These are phyloP conservation scores for Edaphochlamys debaryana DNA, from an alignment of 139 green algal genomes.

Conservation along the genomic window DNA sequence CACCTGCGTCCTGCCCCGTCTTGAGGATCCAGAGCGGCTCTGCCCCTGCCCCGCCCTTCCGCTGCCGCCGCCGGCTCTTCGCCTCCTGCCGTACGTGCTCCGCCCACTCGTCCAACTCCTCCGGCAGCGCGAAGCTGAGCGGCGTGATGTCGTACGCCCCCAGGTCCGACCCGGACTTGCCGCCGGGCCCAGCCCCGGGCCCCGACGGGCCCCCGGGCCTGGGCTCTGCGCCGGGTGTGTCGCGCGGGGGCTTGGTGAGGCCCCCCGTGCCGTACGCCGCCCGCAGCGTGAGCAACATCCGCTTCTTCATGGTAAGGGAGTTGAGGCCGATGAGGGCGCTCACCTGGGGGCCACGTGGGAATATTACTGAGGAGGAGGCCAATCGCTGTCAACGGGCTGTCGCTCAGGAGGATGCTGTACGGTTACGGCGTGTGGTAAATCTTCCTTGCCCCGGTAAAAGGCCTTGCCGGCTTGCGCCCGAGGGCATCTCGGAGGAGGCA, in stretches of 20 bases:
- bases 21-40: slow-evolving; percentile 64
- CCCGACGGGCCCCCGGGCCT: no score
- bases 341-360: slow-evolving; percentile 15
- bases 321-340: slow-evolving; percentile 66
- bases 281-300: slow-evolving; percentile 58
- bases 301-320: slow-evolving; percentile 73
- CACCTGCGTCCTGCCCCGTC: slow-evolving; percentile 63
- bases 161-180: no score
- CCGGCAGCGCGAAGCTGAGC: slow-evolving; percentile 54
- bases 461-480: no score
- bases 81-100: slow-evolving; percentile 39
- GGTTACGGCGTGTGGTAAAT: no score
- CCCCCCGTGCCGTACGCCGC: slow-evolving; percentile 2
- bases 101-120: slow-evolving; percentile 56
- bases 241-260: no score
- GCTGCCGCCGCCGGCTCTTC: background rate
- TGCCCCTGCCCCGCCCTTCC: background rate
- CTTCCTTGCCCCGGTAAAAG: no score
- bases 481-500: no score
- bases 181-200: background rate
- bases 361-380: no score
- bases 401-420: background rate
- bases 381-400: background rate
- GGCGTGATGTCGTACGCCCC: slow-evolving; percentile 29
- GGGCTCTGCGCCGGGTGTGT: no score